Conservation (phyloP, 495 filamentous ascomycete species). For the Beverwykella pulmonaria region DNA sequence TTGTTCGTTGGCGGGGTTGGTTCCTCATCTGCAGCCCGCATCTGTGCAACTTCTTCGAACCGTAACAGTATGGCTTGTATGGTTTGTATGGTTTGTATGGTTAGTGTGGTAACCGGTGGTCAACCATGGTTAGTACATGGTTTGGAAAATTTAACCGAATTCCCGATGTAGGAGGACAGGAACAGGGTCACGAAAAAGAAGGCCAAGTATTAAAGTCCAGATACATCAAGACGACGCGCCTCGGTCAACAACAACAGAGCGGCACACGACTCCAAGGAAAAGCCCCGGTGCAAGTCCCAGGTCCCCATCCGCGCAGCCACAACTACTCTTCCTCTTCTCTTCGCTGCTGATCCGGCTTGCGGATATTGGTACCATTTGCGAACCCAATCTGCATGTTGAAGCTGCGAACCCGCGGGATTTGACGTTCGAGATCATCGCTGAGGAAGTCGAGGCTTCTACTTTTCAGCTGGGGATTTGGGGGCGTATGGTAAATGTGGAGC, state of each 20-base stretch:
- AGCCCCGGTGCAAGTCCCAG: constrained; percentile 6
- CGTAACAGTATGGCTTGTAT: too few species aligned
- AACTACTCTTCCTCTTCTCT: constrained; percentile 7
- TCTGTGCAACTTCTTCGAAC: too few species aligned
- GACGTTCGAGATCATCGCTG: constrained; percentile 21
- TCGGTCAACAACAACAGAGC: neutral
- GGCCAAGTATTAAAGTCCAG: constrained; percentile 21
- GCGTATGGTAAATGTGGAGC: constrained; percentile 11
- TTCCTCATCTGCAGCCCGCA: too few species aligned
- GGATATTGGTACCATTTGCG: constrained; percentile 4
- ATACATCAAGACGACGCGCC: constrained; percentile 13
- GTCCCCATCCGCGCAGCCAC: constrained; percentile 1
- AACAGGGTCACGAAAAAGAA: neutral
- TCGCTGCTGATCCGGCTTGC: constrained; percentile 9
- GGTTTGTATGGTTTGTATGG: too few species aligned
- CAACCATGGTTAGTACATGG: too few species aligned
- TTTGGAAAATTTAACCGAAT: too few species aligned
- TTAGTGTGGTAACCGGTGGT: too few species aligned
- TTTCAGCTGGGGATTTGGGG: constrained; percentile 21
- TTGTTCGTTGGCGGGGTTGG: too few species aligned
- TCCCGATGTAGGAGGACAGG: neutral
- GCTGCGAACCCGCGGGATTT: constrained; percentile 8
- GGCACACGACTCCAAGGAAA: neutral
- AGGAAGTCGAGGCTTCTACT: constrained; percentile 12
- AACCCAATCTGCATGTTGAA: constrained; percentile 9